Evolutionary conservation across 2,329 filamentous ascomycete genomes (phyloP).

Genomic region (Sporothrix pseudoabietina): DNA sequence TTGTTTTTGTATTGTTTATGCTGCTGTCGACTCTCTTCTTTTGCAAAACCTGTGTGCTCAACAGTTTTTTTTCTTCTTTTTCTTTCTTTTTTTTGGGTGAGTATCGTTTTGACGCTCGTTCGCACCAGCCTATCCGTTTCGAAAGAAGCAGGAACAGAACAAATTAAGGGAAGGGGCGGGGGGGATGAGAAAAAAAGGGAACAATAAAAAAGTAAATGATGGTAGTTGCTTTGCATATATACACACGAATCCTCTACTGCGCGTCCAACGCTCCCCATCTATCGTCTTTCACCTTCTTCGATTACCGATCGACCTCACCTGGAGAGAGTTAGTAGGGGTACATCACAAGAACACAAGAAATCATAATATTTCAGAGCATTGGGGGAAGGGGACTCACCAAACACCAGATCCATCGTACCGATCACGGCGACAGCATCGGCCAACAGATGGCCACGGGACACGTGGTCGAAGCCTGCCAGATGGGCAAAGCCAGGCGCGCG

Average conservation of each 20-base stretch:
- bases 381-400: constrained; percentile 61
- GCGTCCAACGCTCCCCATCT: constrained; percentile 26
- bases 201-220: constrained; percentile 19
- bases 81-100: background rate
- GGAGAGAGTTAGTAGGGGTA: constrained; percentile 41
- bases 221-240: constrained; percentile 29
- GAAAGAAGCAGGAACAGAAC: background rate
- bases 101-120: background rate
- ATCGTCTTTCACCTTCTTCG: constrained; percentile 39
- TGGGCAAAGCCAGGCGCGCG: constrained; percentile 96
- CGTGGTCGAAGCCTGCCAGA: constrained; percentile 89
- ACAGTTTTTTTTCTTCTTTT: background rate
- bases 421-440: constrained; percentile 98
- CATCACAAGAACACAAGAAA: no score
- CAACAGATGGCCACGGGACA: constrained; percentile 87
- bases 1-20: background rate
- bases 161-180: background rate
- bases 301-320: constrained; percentile 65
- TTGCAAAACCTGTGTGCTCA: background rate
- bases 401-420: constrained; percentile 85
- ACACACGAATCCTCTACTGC: constrained; percentile 24
- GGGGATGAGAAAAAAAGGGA: background rate
- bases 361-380: background rate
- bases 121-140: background rate
- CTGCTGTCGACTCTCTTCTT: background rate